Evolutionary conservation across 2,329 filamentous ascomycete species (phyloP).

Genomic region (Ilyonectria destructans): DNA sequence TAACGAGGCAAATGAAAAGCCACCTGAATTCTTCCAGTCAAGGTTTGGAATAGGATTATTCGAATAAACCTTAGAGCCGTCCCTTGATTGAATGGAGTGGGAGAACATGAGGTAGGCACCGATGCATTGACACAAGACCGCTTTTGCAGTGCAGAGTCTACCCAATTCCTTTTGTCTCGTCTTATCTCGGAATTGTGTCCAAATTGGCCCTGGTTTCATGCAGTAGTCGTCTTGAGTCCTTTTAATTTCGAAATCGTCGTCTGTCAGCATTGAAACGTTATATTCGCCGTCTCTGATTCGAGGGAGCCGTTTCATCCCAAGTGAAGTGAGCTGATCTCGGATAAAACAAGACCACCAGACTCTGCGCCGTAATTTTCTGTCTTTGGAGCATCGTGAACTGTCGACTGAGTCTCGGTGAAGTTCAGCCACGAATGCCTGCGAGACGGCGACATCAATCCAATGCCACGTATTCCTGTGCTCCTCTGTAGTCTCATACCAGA

Average conservation of each 20-base stretch:
- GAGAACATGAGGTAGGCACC: no score
- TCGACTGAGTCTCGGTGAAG: slow-evolving; percentile 85
- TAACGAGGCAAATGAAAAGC: no score
- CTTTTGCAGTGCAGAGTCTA: slow-evolving; percentile 56
- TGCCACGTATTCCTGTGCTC: slow-evolving; percentile 98
- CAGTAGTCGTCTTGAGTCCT: neutral
- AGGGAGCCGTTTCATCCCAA: slow-evolving; percentile 93
- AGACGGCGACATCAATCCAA: slow-evolving; percentile 96
- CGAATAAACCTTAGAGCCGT: no score
- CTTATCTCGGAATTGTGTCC: slow-evolving; percentile 62
- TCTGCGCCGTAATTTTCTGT: slow-evolving; percentile 81
- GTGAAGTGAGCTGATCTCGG: slow-evolving; percentile 89
- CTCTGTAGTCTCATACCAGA: slow-evolving; percentile 96
- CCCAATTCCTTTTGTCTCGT: no score
- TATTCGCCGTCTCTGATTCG: slow-evolving; percentile 93
- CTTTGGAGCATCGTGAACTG: slow-evolving; percentile 78
- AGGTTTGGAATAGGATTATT: no score
- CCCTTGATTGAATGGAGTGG: no score
- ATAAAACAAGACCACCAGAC: slow-evolving; percentile 99
- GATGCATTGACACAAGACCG: no score
- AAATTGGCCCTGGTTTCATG: neutral
- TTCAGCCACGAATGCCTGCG: slow-evolving; percentile 91
- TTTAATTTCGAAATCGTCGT: slow-evolving; percentile 82
- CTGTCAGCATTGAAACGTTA: slow-evolving; percentile 88
- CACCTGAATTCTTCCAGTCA: no score